phyloP scores from a whole-genome alignment of 2,329 filamentous ascomycete species.

The Pseudocercospora ulei region DNA sequence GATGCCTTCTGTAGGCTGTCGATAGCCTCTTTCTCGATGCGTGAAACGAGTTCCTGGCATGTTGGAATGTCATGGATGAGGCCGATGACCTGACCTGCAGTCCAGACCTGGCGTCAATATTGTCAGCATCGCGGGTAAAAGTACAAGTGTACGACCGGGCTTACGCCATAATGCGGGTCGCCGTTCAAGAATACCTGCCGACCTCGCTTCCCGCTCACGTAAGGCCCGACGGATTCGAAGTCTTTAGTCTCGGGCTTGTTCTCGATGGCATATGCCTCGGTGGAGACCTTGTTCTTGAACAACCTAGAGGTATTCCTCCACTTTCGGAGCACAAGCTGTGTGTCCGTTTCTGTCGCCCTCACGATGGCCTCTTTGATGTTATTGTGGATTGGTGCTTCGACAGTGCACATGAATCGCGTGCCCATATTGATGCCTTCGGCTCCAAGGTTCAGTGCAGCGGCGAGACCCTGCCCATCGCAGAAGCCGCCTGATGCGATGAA shows the following conservation, averaged over 20 bases:
- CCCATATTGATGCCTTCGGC: constrained; percentile 98
- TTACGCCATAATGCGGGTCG: constrained; percentile 78
- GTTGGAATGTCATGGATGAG: constrained; percentile 46
- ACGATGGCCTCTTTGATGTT: constrained; percentile 95
- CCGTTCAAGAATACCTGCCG: constrained; percentile 86
- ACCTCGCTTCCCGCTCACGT: constrained; percentile 82
- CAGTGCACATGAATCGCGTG: constrained; percentile 91
- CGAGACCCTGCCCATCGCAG: constrained; percentile 84
- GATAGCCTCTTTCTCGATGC: constrained; percentile 42
- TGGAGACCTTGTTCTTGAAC: constrained; percentile 81
- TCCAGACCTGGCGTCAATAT: constrained; percentile 67
- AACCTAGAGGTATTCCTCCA: constrained; percentile 90
- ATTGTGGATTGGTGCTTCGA: constrained; percentile 81
- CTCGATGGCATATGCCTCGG: constrained; percentile 74
- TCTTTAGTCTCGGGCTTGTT: constrained; percentile 71
- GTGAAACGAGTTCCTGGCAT: constrained; percentile 39
- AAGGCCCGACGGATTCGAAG: constrained; percentile 77
- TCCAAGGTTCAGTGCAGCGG: constrained; percentile 78
- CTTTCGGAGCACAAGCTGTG: constrained; percentile 71
- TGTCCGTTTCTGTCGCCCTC: constrained; percentile 78
- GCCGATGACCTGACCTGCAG: constrained; percentile 82
- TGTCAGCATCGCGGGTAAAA: constrained; percentile 16
- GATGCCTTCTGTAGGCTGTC: constrained; percentile 37
- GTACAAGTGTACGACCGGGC: constrained; percentile 32
- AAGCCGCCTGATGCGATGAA: constrained; percentile 97